Evolutionary conservation across 768 basidiomycete genomes (phyloP).

Genomic region (Tulasnella sp.): DNA sequence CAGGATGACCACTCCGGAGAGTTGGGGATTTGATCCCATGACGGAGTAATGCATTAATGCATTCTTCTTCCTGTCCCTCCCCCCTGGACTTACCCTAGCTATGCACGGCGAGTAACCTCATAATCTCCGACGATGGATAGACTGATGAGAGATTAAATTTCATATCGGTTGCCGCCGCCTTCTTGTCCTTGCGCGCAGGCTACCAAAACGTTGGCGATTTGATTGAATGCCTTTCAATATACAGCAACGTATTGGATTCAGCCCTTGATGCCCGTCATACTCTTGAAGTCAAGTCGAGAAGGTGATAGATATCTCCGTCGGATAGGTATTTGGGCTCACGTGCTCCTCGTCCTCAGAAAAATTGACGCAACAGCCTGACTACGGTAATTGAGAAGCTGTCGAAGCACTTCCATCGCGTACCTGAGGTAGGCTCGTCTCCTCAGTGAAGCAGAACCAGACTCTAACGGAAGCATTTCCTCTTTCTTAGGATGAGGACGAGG

Average conservation of each 20-base stretch:
- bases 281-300: constrained; percentile 85
- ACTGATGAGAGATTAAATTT: too few species aligned
- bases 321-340: background rate
- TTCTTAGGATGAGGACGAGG: constrained; percentile 14
- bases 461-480: background rate
- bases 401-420: constrained; percentile 69
- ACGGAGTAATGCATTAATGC: too few species aligned
- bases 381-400: constrained; percentile 82
- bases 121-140: too few species aligned
- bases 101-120: too few species aligned
- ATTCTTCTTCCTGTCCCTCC: too few species aligned
- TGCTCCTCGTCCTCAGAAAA: constrained; percentile 45
- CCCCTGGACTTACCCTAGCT: too few species aligned
- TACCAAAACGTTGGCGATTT: too few species aligned
- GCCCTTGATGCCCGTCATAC: constrained; percentile 93
- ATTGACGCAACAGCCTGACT: constrained; percentile 77
- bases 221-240: too few species aligned
- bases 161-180: too few species aligned
- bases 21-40: too few species aligned
- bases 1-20: too few species aligned
- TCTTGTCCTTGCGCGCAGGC: too few species aligned
- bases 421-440: constrained; percentile 30
- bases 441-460: background rate
- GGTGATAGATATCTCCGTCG: constrained; percentile 37
- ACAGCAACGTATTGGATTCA: constrained; percentile 83